These are phyloP conservation scores for Scedosporium minutisporum DNA, from an alignment of 2,329 filamentous ascomycete species.

Conservation along the genomic window DNA sequence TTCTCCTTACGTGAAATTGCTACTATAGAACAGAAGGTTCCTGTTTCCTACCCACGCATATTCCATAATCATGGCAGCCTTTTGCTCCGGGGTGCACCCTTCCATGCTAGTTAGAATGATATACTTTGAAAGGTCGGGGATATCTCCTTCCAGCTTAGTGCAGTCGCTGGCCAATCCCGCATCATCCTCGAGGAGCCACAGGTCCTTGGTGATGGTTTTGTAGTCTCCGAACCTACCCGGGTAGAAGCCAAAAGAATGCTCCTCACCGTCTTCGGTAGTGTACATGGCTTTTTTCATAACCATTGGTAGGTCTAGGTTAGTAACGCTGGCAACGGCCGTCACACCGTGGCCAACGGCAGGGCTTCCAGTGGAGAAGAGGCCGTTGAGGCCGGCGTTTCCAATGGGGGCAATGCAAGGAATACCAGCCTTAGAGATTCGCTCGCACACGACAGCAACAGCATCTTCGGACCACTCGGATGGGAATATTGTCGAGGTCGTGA, in stretches of 20 bases:
- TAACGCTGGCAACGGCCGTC: background rate
- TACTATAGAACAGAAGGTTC: conserved; percentile 55
- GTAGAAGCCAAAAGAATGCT: background rate
- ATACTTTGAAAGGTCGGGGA: conserved; percentile 45
- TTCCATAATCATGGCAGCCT: conserved; percentile 41
- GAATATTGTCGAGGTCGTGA: conserved; percentile 43
- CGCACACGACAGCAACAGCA: conserved; percentile 38
- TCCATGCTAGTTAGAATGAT: conserved; percentile 53
- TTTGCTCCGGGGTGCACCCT: conserved; percentile 43
- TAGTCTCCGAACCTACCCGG: background rate
- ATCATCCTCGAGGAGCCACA: conserved; percentile 42
- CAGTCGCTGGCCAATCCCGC: conserved; percentile 37
- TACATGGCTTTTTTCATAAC: conserved; percentile 27
- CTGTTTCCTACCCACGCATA: conserved; percentile 36
- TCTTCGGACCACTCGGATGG: conserved; percentile 42
- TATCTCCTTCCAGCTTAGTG: conserved; percentile 36
- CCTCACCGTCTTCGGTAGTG: conserved; percentile 24
- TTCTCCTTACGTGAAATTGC: conserved; percentile 3
- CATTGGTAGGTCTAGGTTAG: conserved; percentile 11
- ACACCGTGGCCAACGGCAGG: conserved; percentile 21
- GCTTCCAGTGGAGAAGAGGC: conserved; percentile 38
- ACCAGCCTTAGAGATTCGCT: conserved; percentile 42
- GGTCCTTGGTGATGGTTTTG: conserved; percentile 24
- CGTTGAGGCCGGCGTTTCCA: conserved; percentile 36
- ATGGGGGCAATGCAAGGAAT: conserved; percentile 44